A percentile compares a stretch with the other conserved stretches of the same genome.
phyloP scores from a whole-genome alignment of 1,284 basidiomycete genomes.

The Apiotrichum gracile region DNA sequence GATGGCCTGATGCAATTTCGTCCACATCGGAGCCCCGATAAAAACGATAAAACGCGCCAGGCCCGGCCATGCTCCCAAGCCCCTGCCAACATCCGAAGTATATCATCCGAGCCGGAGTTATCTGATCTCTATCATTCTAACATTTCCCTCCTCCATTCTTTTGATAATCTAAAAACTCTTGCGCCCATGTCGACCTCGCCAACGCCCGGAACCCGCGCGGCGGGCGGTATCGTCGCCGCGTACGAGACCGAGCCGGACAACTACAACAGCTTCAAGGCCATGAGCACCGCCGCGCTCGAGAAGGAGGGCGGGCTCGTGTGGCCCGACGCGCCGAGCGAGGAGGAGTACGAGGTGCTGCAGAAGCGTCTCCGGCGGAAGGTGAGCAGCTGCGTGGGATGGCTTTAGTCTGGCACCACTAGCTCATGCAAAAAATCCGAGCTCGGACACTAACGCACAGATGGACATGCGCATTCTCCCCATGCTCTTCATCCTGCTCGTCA shows the following conservation, averaged over 20 bases:
- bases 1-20: no score
- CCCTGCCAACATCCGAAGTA: no score
- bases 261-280: not conserved
- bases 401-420: not conserved
- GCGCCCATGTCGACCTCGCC: not conserved
- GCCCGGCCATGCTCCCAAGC: no score
- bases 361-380: not conserved
- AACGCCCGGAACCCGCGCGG: not conserved
- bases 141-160: no score
- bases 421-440: not conserved
- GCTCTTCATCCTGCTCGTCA: slow-evolving; percentile 32
- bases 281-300: not conserved
- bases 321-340: not conserved
- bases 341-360: not conserved
- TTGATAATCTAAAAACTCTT: no score
- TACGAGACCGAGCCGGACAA: not conserved
- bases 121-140: no score
- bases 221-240: slow-evolving; percentile 1
- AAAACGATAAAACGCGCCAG: no score
- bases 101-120: no score
- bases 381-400: not conserved
- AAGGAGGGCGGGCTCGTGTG: not conserved
- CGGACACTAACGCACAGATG: slow-evolving; percentile 7
- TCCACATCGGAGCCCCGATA: no score
- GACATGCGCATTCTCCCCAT: slow-evolving; percentile 21